Evolutionary conservation across 2,329 filamentous ascomycete species (phyloP).

Genomic region (Epichloe sp.): DNA sequence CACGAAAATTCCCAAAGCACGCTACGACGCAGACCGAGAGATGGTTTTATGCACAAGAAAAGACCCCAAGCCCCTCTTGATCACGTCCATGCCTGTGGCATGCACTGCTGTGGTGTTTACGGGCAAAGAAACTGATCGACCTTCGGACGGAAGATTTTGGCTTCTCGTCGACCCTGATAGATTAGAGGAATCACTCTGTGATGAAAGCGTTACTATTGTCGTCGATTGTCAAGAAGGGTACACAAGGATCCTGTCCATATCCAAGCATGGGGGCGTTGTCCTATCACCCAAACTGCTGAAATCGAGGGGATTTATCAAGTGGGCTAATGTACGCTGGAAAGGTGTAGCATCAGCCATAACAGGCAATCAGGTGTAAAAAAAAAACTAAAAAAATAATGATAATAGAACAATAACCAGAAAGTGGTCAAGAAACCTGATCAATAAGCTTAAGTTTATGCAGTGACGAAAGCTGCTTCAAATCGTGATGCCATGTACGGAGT

Average conservation of each 20-base stretch:
- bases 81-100: conserved; percentile 59
- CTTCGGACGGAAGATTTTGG: conserved; percentile 46
- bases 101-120: conserved; percentile 70
- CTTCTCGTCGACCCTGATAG: conserved; percentile 78
- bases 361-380: conserved; percentile 3
- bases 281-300: conserved; percentile 51
- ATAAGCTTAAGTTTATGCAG: not conserved
- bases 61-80: conserved; percentile 39
- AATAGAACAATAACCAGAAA: conserved; percentile 2
- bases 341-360: conserved; percentile 21
- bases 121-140: conserved; percentile 40
- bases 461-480: no score
- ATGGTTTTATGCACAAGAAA: conserved; percentile 59
- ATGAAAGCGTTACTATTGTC: conserved; percentile 71
- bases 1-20: conserved; percentile 63
- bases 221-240: conserved; percentile 49
- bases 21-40: conserved; percentile 75
- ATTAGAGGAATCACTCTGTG: conserved; percentile 75
- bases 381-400: conserved; percentile 11
- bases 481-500: no score
- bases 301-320: conserved; percentile 43
- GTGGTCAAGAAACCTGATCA: not conserved
- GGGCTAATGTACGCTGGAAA: conserved; percentile 23
- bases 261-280: conserved; percentile 69
- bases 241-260: conserved; percentile 53